Percentiles rank a stretch among this genome's conserved stretches.
Evolutionary conservation across 257 asterid genomes (phyloP).

Genomic region (Nicotiana otophora): DNA sequence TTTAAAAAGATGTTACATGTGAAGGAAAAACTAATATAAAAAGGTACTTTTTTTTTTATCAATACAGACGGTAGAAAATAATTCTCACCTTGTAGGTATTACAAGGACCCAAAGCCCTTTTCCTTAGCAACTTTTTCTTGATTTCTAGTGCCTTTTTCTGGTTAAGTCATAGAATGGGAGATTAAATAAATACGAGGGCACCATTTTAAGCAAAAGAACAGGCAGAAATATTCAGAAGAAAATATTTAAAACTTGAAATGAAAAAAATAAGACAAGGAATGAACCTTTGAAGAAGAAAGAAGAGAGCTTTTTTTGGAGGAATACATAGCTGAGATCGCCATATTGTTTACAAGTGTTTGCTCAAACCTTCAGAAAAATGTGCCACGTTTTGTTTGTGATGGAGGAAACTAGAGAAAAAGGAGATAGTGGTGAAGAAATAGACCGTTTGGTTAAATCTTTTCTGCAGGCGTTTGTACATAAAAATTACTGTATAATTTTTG

Average conservation of each 20-base stretch:
- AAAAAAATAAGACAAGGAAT: background rate
- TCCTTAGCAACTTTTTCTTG: slow-evolving; percentile 10
- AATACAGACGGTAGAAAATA: background rate
- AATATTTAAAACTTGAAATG: background rate
- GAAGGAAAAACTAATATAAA: too few species aligned
- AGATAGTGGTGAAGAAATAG: too few species aligned
- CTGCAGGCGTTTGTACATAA: too few species aligned
- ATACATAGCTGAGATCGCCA: slow-evolving; percentile 14
- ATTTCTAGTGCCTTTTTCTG: slow-evolving; percentile 6
- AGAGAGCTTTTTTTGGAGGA: slow-evolving; percentile 4
- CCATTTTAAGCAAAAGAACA: background rate
- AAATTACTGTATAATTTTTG: too few species aligned
- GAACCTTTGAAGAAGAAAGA: slow-evolving; percentile 17
- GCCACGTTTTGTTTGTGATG: too few species aligned
- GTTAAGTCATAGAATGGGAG: background rate
- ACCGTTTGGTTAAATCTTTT: slow-evolving; percentile 10
- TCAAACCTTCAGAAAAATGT: too few species aligned
- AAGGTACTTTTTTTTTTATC: too few species aligned
- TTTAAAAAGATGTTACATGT: too few species aligned
- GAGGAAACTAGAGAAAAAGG: too few species aligned
- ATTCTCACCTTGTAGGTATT: background rate
- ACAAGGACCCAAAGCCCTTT: background rate
- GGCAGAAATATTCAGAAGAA: too few species aligned
- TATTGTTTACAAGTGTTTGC: background rate
- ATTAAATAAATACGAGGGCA: too few species aligned